Percentiles rank a stretch among this genome's conserved stretches.
phyloP scores from a whole-genome alignment of 2,329 filamentous ascomycete species.

The Botrytis byssoidea region DNA sequence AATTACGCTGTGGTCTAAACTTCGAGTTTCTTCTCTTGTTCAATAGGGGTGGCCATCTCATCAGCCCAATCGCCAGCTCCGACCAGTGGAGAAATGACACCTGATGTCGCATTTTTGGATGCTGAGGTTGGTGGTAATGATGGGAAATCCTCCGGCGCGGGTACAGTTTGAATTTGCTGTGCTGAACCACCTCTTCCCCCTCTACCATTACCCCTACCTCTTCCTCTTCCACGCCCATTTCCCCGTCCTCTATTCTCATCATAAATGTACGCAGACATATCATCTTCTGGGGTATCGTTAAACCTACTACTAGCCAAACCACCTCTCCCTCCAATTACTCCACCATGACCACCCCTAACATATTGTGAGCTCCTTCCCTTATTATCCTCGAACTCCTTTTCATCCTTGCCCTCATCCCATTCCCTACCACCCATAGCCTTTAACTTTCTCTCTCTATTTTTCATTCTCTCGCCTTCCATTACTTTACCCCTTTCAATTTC shows the following conservation, averaged over 20 bases:
- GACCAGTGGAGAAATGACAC: conserved; percentile 19
- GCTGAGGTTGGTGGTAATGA: conserved; percentile 24
- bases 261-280: conserved; percentile 6
- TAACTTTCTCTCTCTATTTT: conserved; percentile 40
- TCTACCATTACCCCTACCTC: conserved; percentile 9
- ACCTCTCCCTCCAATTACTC: conserved; percentile 29
- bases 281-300: conserved; percentile 23
- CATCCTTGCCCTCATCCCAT: conserved; percentile 39
- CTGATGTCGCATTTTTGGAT: conserved; percentile 18
- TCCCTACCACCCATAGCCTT: conserved; percentile 38
- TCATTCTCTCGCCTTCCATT: conserved; percentile 40
- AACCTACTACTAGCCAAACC: conserved; percentile 19
- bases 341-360: conserved; percentile 36
- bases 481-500: conserved; percentile 35
- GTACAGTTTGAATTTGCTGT: conserved; percentile 22
- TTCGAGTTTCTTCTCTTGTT: conserved; percentile 28
- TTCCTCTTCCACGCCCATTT: conserved; percentile 18
- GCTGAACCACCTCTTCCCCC: conserved; percentile 29
- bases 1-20: neutral
- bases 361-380: conserved; percentile 34
- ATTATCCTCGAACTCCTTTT: conserved; percentile 37
- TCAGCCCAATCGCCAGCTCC: conserved; percentile 35
- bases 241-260: conserved; percentile 30
- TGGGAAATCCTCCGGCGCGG: conserved; percentile 34
- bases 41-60: conserved; percentile 36